Percentiles rank a stretch among this genome's conserved stretches.
Evolutionary conservation across 306 rosid genomes (phyloP).

Genomic region (Prunus salicina): DNA sequence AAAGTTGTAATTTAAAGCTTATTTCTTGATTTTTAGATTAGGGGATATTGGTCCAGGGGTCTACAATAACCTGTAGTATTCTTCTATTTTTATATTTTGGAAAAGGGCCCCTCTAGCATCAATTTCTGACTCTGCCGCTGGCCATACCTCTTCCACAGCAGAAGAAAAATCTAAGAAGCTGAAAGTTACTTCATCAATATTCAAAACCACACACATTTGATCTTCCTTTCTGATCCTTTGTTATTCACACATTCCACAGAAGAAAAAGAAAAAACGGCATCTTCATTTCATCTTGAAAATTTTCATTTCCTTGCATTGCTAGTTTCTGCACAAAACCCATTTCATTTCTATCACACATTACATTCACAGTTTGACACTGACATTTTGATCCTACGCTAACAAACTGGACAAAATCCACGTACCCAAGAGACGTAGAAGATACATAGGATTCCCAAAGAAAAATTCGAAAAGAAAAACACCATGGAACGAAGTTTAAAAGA

Average conservation of each 20-base stretch:
- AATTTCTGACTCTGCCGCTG: too few relatives aligned
- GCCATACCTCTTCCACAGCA: neutral
- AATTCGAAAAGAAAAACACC: neutral
- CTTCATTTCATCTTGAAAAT: neutral
- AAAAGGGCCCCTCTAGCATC: too few relatives aligned
- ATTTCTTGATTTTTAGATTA: too few relatives aligned
- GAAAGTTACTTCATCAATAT: conserved; percentile 11
- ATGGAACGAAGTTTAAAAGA: neutral
- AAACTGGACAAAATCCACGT: conserved; percentile 12
- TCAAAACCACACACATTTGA: conserved; percentile 39
- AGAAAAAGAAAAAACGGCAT: neutral
- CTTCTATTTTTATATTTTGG: too few relatives aligned
- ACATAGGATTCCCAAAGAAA: conserved; percentile 38
- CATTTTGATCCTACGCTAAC: conserved; percentile 1
- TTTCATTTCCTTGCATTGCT: conserved; percentile 1
- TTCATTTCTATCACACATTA: conserved; percentile 13
- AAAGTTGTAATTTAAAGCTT: too few relatives aligned
- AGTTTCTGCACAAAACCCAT: conserved; percentile 1
- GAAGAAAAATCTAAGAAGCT: neutral
- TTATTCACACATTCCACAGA: conserved; percentile 12
- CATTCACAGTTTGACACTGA: conserved; percentile 1
- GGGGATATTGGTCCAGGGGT: too few relatives aligned
- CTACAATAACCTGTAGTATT: too few relatives aligned
- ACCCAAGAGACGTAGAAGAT: conserved; percentile 7
- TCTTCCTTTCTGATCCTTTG: conserved; percentile 13